Base-by-base conservation (phyloP, 192 early-diverging fungal genomes). In the Entrophospora sp. region DNA sequence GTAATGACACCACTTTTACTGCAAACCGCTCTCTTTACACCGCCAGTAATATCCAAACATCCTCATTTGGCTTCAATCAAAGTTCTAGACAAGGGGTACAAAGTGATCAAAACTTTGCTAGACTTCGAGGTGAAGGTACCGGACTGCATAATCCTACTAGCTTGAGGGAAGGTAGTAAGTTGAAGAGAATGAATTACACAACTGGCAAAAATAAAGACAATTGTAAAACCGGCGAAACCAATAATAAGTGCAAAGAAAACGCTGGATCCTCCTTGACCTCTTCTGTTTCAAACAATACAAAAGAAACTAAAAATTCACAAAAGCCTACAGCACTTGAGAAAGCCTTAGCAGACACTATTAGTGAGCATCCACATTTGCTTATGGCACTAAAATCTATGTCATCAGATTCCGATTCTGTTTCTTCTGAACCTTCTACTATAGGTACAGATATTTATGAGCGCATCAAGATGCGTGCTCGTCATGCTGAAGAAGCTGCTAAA, bases 321-420 rank as follows among this genome's bases (percentile, higher is more conserved):
- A 57, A 44, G 2, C 28, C 16, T 12, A 59, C 56, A 20, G 55
- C 13, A 43, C 45, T 67, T 67, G 55, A 67, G 27, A 55, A 31
- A 60, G 56, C 14, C 20, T 67, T 67, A 30, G 66, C 40, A 25
- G 31, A 43, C 2, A 45, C 13, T 40, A 59, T 67, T 59, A 35
- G 20, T 16, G 16, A 58, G 32, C 2, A 60, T 46, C 40, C 66
- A 45, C 66, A 28, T 59, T 67, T 67, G 38, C 12, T 13, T 35
- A 5, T 56, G 8, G 66, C 66, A 30, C 55, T 67, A n/a, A n/a
- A n/a, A n/a, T 20, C 38, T 44, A 13, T 12, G 4, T 44, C 66
- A 30, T 32, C 64, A 37, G 51, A 57, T 52, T 65, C 48, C 28
- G 28, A 57, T 8, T 48, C 64, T 8, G 28, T n/a, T 6, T 24